Base-by-base conservation (phyloP, 306 rosid genomes). In the Cucurbita pepo region DNA sequence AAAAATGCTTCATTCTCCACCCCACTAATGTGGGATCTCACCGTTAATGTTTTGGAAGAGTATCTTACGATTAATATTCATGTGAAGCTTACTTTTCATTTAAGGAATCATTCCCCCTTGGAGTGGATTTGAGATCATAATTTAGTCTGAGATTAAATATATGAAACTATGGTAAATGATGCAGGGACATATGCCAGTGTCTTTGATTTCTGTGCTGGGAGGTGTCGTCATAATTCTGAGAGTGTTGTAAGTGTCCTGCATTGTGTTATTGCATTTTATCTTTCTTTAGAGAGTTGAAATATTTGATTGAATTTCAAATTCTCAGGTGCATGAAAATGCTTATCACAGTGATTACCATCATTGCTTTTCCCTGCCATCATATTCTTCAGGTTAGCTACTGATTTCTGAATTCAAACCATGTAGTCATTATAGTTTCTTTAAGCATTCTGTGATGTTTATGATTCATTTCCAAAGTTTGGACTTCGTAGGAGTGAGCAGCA, bases 301-400 rank as follows among this genome's bases (percentile, higher is more conserved):
- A 63, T 58, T 57, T 65, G 73, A 73, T 25, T 50, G 64, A 22
- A 81, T 70, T 78, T 58, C 36, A 78, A 75, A 82, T 55, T 84
- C 82, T 80, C 96, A 90, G 98, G 96, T 90, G 75, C 98, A 93
- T 50, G 97, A 93, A 87, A 93, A 93, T 85, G 97, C 98, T 56
- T 93, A 90, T 77, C 78, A 82, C 51, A 88, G 97, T 71, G 97
- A 89, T 55, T 86, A 81, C 82, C 98, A 93, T 72, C 98, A 93
- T 82, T 93, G 98, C 82, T 93, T 87, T 86, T 86, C 89, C 69
- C 78, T 84, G 80, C 87, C 90, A n/a, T 79, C 89, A n/a, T 90
- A 88, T 50, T 81, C 89, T 76, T 85, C 90, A 19, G 84, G 98
- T 90, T 75, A 81, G 85, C 77, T 44, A 13, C n/a, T 48, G 54